Evolutionary conservation across 305 asterid genomes (phyloP), one percentile per base, ranked within the genome.

Genomic region (Fraxinus dipetala): DNA sequence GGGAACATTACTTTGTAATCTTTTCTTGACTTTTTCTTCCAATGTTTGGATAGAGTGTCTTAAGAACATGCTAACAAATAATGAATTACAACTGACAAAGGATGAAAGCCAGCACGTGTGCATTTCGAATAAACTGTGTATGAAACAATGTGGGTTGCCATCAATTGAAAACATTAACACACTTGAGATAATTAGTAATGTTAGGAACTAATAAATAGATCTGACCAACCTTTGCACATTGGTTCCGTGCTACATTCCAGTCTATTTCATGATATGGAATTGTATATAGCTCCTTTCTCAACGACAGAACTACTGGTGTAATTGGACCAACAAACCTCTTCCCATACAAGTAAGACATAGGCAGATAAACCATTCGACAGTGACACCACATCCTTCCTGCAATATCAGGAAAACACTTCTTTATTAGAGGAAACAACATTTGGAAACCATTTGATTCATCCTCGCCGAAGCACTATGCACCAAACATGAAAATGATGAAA

Each of bases 181-280:
- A 45, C 56, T 11, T 11, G 56, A 45, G 56, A 45, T 43, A 5
- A 43, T 43, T 45, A 13, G 6, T 13, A 11, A 40, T 40, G 4
- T 45, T 13, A 45, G 63, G 63, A 54, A 54, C 24, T 54, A 54
- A 54, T n/a, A n/a, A 54, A 1, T 6, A 36, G 67, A 76, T 34
- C 20, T 28, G 22, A 6, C 51, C 5, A 9, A 90, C 93, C 91
- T 86, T 84, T 0, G 91, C 90, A 76, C 90, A 87, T 0, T 85
- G 81, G 72, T 85, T 84, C 77, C 91, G 73, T 24, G 92, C 91
- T 79, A 45, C 80, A 56, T 86, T 84, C 93, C 93, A 90, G 63
- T 87, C 78, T 2, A 85, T 89, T 69, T 84, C 69, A 30, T 81
- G 54, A 54, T 90, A 90, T 0, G 90, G 81, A 31, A 84, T 67